These are phyloP conservation scores for Kluyveromyces wickerhamii DNA, from an alignment of 805 yeast genomes.

Conservation along the genomic window DNA sequence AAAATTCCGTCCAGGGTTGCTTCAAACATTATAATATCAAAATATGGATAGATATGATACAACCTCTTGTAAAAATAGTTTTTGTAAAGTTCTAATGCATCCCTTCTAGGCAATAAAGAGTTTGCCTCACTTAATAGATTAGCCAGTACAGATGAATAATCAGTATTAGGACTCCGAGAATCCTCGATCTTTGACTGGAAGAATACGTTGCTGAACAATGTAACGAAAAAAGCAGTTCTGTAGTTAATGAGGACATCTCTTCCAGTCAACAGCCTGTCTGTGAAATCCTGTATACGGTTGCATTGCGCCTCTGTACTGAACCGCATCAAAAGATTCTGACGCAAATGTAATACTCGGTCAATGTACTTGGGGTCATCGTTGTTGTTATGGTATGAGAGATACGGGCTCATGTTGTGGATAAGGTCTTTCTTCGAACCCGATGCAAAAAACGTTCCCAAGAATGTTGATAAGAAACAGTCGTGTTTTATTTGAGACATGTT, in stretches of 20 bases:
- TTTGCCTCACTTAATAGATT: conserved; percentile 1
- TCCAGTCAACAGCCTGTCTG: conserved; percentile 3
- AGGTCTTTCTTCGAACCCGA: conserved; percentile 3
- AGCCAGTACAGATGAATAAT: conserved; percentile 4
- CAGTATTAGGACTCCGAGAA: not conserved
- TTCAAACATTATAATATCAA: conserved; percentile 8
- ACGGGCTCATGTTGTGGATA: conserved; percentile 2
- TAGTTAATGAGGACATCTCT: conserved; percentile 3
- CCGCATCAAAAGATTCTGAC: conserved; percentile 3
- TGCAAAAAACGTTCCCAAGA: conserved; percentile 3
- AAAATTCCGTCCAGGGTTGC: conserved; percentile 5
- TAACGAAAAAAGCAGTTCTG: conserved; percentile 3
- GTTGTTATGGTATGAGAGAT: conserved; percentile 2
- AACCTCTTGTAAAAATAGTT: conserved; percentile 4
- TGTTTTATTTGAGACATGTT: conserved; percentile 2
- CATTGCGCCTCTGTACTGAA: conserved; percentile 1
- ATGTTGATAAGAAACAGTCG: conserved; percentile 3
- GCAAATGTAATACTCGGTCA: conserved; percentile 2
- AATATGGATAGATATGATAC: conserved; percentile 5
- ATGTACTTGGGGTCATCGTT: conserved; percentile 4
- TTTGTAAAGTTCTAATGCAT: conserved; percentile 3
- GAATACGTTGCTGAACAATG: conserved; percentile 2
- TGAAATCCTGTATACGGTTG: conserved; percentile 2
- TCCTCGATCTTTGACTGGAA: conserved; percentile 5
- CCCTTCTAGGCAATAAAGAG: conserved; percentile 3